phyloP scores from a whole-genome alignment of 225 moss, liverwort and hornwort species.

The Anthoceros angustus region DNA sequence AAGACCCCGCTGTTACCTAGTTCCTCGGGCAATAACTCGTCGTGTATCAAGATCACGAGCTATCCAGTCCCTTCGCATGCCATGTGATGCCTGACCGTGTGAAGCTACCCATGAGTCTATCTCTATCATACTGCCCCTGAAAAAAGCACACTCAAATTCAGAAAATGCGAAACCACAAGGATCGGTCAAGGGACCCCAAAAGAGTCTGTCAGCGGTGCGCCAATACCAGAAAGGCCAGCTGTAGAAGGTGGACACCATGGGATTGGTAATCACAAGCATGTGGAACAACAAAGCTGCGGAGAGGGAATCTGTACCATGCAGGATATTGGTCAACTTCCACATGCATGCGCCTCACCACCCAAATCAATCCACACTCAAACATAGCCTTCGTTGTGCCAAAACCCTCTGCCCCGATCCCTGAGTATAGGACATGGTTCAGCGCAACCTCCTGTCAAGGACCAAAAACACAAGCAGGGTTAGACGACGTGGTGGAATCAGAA shows the following conservation, averaged over 20 bases:
- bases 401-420: slow-evolving; percentile 20
- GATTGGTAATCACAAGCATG: neutral
- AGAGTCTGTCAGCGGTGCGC: neutral
- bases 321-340: slow-evolving; percentile 25
- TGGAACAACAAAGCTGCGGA: neutral
- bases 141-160: neutral
- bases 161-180: neutral
- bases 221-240: neutral
- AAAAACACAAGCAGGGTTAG: neutral
- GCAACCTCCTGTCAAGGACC: slow-evolving; percentile 16
- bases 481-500: too few species aligned
- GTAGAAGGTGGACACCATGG: neutral
- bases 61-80: slow-evolving; percentile 4
- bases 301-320: slow-evolving; percentile 11
- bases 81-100: neutral
- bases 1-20: neutral
- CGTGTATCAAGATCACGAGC: slow-evolving; percentile 2
- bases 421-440: slow-evolving; percentile 19
- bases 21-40: neutral
- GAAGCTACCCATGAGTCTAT: neutral
- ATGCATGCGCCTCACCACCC: slow-evolving; percentile 26
- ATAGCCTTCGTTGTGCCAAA: slow-evolving; percentile 26
- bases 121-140: slow-evolving; percentile 10
- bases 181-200: neutral
- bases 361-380: slow-evolving; percentile 17